Evolutionary conservation across 441 rosid species (phyloP).

Genomic region (Arabidopsis lyrata): DNA sequence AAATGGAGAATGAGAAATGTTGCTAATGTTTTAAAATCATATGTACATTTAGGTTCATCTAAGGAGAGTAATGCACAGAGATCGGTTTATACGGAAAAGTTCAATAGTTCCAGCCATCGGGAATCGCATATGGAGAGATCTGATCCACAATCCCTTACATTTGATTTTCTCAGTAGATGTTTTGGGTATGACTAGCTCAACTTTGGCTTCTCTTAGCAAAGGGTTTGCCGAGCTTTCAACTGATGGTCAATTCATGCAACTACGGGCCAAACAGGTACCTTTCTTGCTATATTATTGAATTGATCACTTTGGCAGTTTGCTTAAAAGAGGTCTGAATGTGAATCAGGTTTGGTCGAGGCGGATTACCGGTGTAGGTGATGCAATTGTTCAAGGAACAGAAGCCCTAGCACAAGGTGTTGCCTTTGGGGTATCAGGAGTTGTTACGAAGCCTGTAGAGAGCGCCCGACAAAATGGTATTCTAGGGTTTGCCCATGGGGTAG

Average conservation of each 20-base stretch:
- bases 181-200: slow-evolving; percentile 99
- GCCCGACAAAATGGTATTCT: slow-evolving; percentile 87
- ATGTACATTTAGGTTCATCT: slow-evolving; percentile 75
- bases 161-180: slow-evolving; percentile 95
- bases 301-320: slow-evolving; percentile 21
- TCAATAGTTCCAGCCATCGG: slow-evolving; percentile 87
- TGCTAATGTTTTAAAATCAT: slow-evolving; percentile 34
- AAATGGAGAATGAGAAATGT: slow-evolving; percentile 25
- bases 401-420: slow-evolving; percentile 99
- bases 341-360: slow-evolving; percentile 92
- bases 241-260: slow-evolving; percentile 94
- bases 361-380: slow-evolving; percentile 98
- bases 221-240: slow-evolving; percentile 99
- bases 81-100: slow-evolving; percentile 96
- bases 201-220: slow-evolving; percentile 95
- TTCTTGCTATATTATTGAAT: slow-evolving; percentile 26
- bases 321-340: slow-evolving; percentile 28
- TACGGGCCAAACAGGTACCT: slow-evolving; percentile 92
- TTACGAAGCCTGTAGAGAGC: slow-evolving; percentile 95
- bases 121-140: slow-evolving; percentile 94
- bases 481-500: slow-evolving; percentile 98
- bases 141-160: slow-evolving; percentile 98
- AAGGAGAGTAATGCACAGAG: slow-evolving; percentile 94
- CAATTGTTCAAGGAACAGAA: slow-evolving; percentile 96
- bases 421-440: slow-evolving; percentile 98